A percentile compares a stretch with the other conserved stretches of the same genome.
Conservation (phyloP, 306 rosid species). For the Gastrolobium bilobum region DNA sequence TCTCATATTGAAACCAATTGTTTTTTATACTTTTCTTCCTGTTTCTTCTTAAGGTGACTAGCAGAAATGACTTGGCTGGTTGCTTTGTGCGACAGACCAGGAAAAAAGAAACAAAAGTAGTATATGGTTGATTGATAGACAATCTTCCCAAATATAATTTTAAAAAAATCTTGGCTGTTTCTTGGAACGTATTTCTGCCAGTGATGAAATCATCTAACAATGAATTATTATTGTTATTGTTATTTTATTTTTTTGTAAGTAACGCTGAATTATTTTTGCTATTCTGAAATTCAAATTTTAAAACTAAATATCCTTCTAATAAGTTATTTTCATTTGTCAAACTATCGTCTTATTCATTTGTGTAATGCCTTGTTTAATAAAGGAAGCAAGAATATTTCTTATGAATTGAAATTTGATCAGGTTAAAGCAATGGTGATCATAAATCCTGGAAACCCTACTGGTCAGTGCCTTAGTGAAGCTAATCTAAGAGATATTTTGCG, state of each 20-base stretch:
- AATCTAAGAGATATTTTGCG: conserved; percentile 79
- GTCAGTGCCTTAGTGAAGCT: conserved; percentile 92
- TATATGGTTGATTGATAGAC: conserved; percentile 23
- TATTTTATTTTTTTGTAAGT: no score
- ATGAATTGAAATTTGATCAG: conserved; percentile 58
- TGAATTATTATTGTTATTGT: background rate
- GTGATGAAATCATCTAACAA: conserved; percentile 26
- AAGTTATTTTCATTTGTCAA: conserved; percentile 19
- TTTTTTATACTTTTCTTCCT: conserved; percentile 20
- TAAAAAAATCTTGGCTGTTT: conserved; percentile 17
- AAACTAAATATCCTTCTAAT: conserved; percentile 16
- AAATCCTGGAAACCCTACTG: conserved; percentile 99
- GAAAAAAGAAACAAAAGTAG: conserved; percentile 18
- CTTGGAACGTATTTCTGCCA: conserved; percentile 36
- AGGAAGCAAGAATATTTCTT: conserved; percentile 37
- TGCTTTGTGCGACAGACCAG: background rate
- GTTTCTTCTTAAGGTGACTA: conserved; percentile 36
- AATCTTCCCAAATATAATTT: conserved; percentile 15
- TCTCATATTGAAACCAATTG: conserved; percentile 35
- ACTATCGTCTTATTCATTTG: conserved; percentile 24
- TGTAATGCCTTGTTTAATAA: conserved; percentile 34
- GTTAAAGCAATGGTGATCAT: conserved; percentile 99
- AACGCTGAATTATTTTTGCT: conserved; percentile 22
- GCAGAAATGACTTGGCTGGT: conserved; percentile 37
- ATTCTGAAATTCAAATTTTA: conserved; percentile 10